Evolutionary conservation across 2,329 filamentous ascomycete genomes (phyloP), one percentile per base, ranked within the genome.

Genomic region (Cladosporium sp.): DNA sequence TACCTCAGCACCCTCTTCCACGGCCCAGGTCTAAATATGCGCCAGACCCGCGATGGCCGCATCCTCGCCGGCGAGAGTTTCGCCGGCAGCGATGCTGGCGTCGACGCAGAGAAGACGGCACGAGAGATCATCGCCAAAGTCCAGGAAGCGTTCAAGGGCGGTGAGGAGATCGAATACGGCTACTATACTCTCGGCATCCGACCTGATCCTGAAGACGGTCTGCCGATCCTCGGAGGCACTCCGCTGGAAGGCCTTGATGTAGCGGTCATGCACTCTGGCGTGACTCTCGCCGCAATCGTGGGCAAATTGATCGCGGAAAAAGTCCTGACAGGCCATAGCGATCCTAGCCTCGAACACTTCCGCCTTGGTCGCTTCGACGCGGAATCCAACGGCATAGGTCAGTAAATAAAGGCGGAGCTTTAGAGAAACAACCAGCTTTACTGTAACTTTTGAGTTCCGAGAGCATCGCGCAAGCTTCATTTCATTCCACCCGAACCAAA

Each of bases 181-280:
- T 56, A 63, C 35, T 56, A 63, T 16, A 63, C 60, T 5, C 28
- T 63, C 29, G 60, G 60, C 21, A n/a, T 35, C 0, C 28, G 60
- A 11, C 60, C 60, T 23, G 60, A 63, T 18, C 50, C 60, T 1
- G 50, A 44, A 21, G 60, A 63, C n/a, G 60, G 60, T 14, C 23
- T 63, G 49, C 60, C 60, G 33, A 56, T 63, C 33, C 33, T 63
- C 21, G 60, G 60, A 44, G 26, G 21, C 12, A 35, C 31, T 18
- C 26, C 40, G 6, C 40, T 63, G 60, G n/a, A 56, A 16, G 60
- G 60, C 16, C 28, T 63, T 14, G 31, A 31, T 28, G 23, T 63
- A 23, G 60, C 60, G 16, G 60, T 63, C 11, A 63, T 63, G 60
- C 60, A 63, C 16, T 63, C 60, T 8, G 60, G 60, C n/a, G 60